Conservation (phyloP, 2,329 filamentous ascomycete species). For the Bipolaris cookei region DNA sequence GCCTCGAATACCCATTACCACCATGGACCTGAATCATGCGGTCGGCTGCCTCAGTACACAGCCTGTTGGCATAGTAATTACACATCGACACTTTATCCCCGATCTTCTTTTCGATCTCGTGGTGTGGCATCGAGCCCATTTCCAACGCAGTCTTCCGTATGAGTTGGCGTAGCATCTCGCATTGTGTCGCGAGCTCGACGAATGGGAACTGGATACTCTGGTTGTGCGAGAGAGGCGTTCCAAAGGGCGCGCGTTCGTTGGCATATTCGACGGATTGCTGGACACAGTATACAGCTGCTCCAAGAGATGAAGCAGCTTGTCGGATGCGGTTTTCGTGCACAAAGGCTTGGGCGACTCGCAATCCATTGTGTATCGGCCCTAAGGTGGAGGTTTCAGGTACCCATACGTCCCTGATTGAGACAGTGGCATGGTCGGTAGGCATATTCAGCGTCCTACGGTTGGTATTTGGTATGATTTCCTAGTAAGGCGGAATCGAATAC, state of each 20-base stretch:
- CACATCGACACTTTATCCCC: conserved; percentile 70
- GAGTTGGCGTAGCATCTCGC: conserved; percentile 66
- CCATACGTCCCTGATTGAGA: conserved; percentile 63
- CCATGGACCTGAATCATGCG: conserved; percentile 68
- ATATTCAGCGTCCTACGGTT: conserved; percentile 65
- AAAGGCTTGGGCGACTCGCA: conserved; percentile 68
- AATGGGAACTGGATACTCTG: conserved; percentile 70
- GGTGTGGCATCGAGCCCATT: conserved; percentile 64
- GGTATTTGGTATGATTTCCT: conserved; percentile 7
- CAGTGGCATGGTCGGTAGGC: conserved; percentile 69
- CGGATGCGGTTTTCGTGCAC: conserved; percentile 70
- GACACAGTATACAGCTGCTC: conserved; percentile 66
- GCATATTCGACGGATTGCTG: conserved; percentile 64
- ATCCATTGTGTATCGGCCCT: conserved; percentile 60
- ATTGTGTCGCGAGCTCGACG: conserved; percentile 67
- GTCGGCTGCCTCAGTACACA: conserved; percentile 67
- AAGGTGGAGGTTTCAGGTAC: conserved; percentile 62
- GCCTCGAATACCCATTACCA: conserved; percentile 64
- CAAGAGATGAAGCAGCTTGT: conserved; percentile 67
- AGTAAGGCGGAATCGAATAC: background rate
- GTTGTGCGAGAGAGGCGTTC: conserved; percentile 63
- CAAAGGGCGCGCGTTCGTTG: conserved; percentile 61
- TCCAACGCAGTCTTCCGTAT: conserved; percentile 67
- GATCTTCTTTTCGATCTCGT: conserved; percentile 64
- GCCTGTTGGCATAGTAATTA: conserved; percentile 68